Conservation (phyloP, 345 rosid species). For the Hirschfeldia incana region DNA sequence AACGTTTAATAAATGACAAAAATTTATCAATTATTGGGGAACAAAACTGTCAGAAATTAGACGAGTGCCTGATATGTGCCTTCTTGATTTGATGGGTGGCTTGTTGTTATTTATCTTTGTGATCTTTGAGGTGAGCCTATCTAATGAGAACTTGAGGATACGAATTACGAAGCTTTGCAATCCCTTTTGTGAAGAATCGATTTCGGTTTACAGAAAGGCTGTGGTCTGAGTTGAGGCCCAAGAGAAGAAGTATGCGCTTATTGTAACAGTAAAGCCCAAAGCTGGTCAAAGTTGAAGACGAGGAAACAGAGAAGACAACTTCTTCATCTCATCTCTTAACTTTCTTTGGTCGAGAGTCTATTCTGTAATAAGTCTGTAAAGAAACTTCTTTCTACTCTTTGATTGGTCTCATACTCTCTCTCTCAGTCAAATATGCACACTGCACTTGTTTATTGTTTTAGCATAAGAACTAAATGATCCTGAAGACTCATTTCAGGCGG, state of each 20-base stretch:
- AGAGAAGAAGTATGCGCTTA: not conserved
- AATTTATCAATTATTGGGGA: conserved; percentile 19
- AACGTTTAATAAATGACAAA: not conserved
- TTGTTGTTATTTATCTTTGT: not conserved
- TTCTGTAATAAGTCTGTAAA: not conserved
- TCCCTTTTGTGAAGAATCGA: not conserved
- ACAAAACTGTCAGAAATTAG: conserved; percentile 21
- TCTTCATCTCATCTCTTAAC: not conserved
- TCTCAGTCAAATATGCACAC: not conserved
- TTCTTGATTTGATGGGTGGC: not conserved
- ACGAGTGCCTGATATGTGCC: not conserved
- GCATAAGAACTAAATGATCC: not conserved
- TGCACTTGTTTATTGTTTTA: not conserved
- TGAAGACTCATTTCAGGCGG: not conserved
- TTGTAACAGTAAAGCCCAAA: not conserved
- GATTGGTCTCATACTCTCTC: not conserved
- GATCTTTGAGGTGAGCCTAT: not conserved
- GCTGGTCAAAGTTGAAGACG: not conserved
- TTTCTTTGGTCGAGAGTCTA: not conserved
- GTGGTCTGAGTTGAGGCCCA: not conserved
- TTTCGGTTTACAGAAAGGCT: not conserved
- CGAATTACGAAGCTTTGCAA: not conserved
- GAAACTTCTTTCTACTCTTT: not conserved
- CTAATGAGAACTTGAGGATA: not conserved
- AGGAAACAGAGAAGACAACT: not conserved